Evolutionary conservation across 2,329 filamentous ascomycete genomes (phyloP), one percentile per base, ranked within the genome.

Genomic region (Rhynchosporium agropyri): DNA sequence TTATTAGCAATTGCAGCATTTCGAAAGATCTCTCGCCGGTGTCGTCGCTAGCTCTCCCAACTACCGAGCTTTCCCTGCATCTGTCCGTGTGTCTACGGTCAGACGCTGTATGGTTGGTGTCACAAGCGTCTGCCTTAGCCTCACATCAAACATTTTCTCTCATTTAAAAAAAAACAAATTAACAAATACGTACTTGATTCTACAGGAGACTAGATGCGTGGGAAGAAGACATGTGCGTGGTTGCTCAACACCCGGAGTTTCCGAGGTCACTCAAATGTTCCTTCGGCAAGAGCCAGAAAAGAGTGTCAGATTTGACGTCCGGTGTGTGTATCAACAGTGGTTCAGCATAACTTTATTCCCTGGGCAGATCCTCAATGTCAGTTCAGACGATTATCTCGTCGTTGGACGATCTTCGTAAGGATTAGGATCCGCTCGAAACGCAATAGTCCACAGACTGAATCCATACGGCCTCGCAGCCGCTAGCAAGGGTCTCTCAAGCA

Each of bases 311-410:
- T 57, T 54, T 50, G 26, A 12, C 29, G 26, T 20, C 20, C 20
- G 20, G 20, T 51, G 40, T 6, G 43, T 61, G 61, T 69, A 65
- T 69, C 69, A 67, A 67, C 68, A 60, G 65, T 70, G 71, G 69
- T 71, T 71, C 70, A 71, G 56, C 65, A 67, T 63, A 65, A 67
- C 50, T 65, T 64, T 59, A 46, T 67, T 68, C 70, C 65, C 63
- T 69, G 65, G 54, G 70, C 57, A 67, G 69, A 72, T 73, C 69
- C 59, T 66, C 58, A 64, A 65, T 54, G 65, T 64, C 68, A 69
- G 70, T 72, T 72, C 69, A 68, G 71, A 73, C 70, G 70, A 70
- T 67, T 68, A 65, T 65, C 64, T 63, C 58, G 63, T 59, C 58
- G 58, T 55, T 64, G 51, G 49, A 63, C 60, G 67, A 68, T 69